A percentile compares a stretch with the other conserved stretches of the same genome.
Conservation (phyloP, 208 protist species). For the Trypanosoma scelopori region DNA sequence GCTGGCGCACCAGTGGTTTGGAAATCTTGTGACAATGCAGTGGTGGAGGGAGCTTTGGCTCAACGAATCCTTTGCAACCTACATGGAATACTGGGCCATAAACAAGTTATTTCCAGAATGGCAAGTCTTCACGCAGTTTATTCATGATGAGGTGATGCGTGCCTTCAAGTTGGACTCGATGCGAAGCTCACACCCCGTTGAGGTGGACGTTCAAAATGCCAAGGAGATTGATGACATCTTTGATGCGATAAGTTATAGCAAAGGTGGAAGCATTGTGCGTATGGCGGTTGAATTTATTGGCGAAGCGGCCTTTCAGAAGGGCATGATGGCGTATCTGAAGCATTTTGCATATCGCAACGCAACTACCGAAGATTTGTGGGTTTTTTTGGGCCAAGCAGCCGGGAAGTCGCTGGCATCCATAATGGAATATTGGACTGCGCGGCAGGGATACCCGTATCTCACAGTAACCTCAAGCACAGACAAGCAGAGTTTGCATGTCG, state of each 20-base stretch:
- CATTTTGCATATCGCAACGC: constrained; percentile 75
- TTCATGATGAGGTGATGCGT: constrained; percentile 55
- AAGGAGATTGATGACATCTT: constrained; percentile 93
- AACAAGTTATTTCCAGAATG: constrained; percentile 84
- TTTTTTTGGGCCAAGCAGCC: constrained; percentile 60
- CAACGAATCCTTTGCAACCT: constrained; percentile 97
- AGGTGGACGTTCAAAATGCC: constrained; percentile 83
- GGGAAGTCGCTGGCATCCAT: constrained; percentile 59
- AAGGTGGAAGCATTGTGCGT: constrained; percentile 81
- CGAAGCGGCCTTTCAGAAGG: constrained; percentile 71
- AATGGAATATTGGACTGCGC: constrained; percentile 64
- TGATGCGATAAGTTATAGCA: constrained; percentile 92
- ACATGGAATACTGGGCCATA: constrained; percentile 75
- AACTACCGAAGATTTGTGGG: constrained; percentile 85
- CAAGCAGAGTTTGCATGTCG: constrained; percentile 18
- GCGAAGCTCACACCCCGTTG: constrained; percentile 88
- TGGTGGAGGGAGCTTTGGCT: constrained; percentile 98
- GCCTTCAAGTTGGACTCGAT: constrained; percentile 86
- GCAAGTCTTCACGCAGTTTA: constrained; percentile 75
- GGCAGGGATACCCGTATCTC: constrained; percentile 80
- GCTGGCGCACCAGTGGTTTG: constrained; percentile 97
- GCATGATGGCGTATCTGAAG: constrained; percentile 75
- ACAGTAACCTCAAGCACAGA: constrained; percentile 21
- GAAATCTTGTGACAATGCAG: constrained; percentile 97
- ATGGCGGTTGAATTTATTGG: constrained; percentile 90